Evolutionary conservation across 805 yeast genomes (phyloP).

Genomic region (Ogataea sp.): DNA sequence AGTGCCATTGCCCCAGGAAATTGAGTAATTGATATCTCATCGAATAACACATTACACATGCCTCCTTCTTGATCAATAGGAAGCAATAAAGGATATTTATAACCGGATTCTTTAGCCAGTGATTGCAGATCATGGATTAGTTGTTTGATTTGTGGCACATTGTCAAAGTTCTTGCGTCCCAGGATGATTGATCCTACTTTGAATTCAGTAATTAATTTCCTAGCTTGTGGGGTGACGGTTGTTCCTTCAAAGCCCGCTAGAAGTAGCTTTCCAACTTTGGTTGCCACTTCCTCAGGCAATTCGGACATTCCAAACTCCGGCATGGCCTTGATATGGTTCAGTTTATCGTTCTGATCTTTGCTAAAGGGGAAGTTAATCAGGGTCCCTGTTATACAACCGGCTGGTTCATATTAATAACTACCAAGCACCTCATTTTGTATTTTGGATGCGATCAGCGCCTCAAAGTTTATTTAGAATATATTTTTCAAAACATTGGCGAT

Average conservation of each 20-base stretch:
- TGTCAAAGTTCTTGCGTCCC: constrained; percentile 40
- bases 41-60: constrained; percentile 51
- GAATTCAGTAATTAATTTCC: constrained; percentile 41
- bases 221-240: constrained; percentile 43
- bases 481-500: too few species aligned
- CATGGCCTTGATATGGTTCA: too few species aligned
- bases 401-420: too few species aligned
- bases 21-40: constrained; percentile 42
- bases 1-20: constrained; percentile 63
- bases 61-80: constrained; percentile 62
- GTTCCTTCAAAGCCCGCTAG: constrained; percentile 56
- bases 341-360: too few species aligned
- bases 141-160: constrained; percentile 39
- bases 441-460: too few species aligned
- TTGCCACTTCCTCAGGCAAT: constrained; percentile 2
- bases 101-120: constrained; percentile 42
- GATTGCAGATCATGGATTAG: constrained; percentile 46
- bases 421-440: too few species aligned
- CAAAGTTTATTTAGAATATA: too few species aligned
- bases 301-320: neutral
- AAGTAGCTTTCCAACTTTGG: constrained; percentile 39
- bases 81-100: constrained; percentile 44
- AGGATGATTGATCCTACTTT: constrained; percentile 45
- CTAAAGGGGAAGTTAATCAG: too few species aligned
- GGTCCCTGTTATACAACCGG: too few species aligned